Conservation (phyloP, 352 stramenopile genomes). For the Phytophthora pisi region DNA sequence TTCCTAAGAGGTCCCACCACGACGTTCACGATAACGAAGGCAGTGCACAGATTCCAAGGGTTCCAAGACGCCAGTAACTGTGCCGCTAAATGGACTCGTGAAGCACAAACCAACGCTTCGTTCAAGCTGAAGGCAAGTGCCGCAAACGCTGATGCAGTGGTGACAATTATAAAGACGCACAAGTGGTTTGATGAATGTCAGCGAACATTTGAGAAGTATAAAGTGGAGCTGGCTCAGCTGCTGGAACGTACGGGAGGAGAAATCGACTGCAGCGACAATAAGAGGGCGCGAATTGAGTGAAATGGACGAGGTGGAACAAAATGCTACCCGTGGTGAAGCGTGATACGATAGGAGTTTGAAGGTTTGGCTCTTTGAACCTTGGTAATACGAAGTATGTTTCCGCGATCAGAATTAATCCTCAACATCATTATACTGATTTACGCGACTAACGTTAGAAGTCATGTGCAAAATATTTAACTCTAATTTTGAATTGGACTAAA, state of each 20-base stretch:
- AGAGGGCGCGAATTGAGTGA: background rate
- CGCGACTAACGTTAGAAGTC: background rate
- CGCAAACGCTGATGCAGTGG: background rate
- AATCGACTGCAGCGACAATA: background rate
- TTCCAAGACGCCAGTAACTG: background rate
- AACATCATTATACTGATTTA: too few relatives aligned
- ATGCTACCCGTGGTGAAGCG: too few relatives aligned
- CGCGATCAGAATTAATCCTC: too few relatives aligned
- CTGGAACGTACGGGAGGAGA: background rate
- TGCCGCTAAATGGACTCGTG: background rate
- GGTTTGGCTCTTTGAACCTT: too few relatives aligned
- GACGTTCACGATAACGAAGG: background rate
- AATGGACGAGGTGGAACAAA: background rate
- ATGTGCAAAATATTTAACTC: background rate
- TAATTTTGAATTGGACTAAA: too few relatives aligned
- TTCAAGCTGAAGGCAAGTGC: background rate
- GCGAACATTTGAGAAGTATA: background rate
- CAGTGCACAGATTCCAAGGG: background rate
- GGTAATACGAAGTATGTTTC: too few relatives aligned
- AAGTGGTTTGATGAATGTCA: background rate
- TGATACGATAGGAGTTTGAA: too few relatives aligned
- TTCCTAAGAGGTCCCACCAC: constrained; percentile 6
- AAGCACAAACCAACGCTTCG: background rate
- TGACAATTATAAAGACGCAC: background rate
- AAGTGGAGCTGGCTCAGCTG: background rate